These are phyloP conservation scores for Magnusiomyces sp. DNA, from an alignment of 1,139 yeast genomes.

Conservation along the genomic window DNA sequence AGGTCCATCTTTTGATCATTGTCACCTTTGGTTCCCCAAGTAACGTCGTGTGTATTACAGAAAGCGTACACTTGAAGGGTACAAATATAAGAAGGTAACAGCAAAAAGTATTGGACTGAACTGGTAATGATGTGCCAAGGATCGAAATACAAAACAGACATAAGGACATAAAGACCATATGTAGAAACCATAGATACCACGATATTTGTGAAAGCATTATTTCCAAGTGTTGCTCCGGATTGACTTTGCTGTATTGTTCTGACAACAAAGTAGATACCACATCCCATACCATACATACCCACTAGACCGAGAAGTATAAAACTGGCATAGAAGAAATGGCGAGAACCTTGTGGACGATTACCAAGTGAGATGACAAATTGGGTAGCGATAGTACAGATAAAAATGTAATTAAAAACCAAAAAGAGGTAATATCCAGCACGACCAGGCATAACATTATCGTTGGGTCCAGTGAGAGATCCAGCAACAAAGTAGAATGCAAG, in stretches of 20 bases:
- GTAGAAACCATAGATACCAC: conserved; percentile 78
- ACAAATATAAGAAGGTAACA: conserved; percentile 87
- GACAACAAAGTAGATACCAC: conserved; percentile 74
- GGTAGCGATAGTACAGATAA: conserved; percentile 72
- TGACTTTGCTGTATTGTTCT: conserved; percentile 40
- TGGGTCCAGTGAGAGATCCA: conserved; percentile 56
- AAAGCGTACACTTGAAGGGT: conserved; percentile 89
- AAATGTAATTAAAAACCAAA: conserved; percentile 73
- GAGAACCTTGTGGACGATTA: conserved; percentile 90
- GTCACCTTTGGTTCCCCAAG: conserved; percentile 97
- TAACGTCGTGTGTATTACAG: conserved; percentile 91
- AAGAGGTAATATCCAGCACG: conserved; percentile 63
- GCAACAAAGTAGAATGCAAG: conserved; percentile 88
- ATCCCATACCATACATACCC: conserved; percentile 70
- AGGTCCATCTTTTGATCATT: conserved; percentile 59
- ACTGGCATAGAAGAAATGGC: conserved; percentile 58
- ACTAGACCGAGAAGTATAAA: conserved; percentile 68
- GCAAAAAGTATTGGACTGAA: conserved; percentile 71
- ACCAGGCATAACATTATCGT: conserved; percentile 45
- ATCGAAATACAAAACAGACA: conserved; percentile 75
- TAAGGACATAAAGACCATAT: conserved; percentile 71
- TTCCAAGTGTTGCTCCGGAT: conserved; percentile 34
- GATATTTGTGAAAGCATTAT: conserved; percentile 58
- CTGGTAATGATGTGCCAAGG: conserved; percentile 94
- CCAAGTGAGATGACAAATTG: conserved; percentile 90